These are phyloP conservation scores for Crucihimalaya himalaica DNA, from an alignment of 345 rosid species.

Conservation along the genomic window DNA sequence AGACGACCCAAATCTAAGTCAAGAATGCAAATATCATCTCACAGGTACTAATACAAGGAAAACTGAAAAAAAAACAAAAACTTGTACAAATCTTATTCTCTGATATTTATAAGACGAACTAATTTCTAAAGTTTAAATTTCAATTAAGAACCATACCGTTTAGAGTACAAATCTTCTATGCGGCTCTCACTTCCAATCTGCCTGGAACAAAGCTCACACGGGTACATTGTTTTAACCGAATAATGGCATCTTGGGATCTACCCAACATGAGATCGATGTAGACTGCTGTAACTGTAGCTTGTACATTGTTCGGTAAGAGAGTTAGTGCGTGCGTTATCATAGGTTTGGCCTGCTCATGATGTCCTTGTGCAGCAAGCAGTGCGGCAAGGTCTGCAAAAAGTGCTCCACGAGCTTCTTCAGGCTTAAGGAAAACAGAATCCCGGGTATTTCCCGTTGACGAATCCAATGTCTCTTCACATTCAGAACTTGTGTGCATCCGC, in stretches of 20 bases:
- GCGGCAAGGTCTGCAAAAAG: conserved; percentile 81
- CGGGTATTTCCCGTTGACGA: conserved; percentile 34
- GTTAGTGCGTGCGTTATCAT: conserved; percentile 60
- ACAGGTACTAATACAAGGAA: conserved; percentile 14
- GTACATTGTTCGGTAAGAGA: conserved; percentile 58
- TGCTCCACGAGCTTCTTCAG: conserved; percentile 85
- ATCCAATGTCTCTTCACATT: conserved; percentile 66
- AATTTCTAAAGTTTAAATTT: conserved; percentile 27
- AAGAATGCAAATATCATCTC: conserved; percentile 22
- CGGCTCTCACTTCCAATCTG: conserved; percentile 40
- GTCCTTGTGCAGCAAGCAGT: conserved; percentile 71
- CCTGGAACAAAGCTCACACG: conserved; percentile 65
- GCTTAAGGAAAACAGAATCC: conserved; percentile 57
- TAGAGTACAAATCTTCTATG: conserved; percentile 34
- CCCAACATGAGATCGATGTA: conserved; percentile 78
- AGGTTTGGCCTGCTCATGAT: conserved; percentile 62
- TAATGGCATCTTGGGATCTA: conserved; percentile 73
- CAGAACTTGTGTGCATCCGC: conserved; percentile 51
- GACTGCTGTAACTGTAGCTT: conserved; percentile 77
- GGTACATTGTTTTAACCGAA: conserved; percentile 73
- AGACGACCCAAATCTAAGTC: conserved; percentile 24
- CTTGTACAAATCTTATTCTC: conserved; percentile 20
- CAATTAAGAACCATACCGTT: neutral
- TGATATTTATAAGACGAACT: conserved; percentile 27
- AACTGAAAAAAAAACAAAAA: neutral